These are phyloP conservation scores for Immersiella caudata DNA, from an alignment of 495 filamentous ascomycete genomes.

Conservation along the genomic window DNA sequence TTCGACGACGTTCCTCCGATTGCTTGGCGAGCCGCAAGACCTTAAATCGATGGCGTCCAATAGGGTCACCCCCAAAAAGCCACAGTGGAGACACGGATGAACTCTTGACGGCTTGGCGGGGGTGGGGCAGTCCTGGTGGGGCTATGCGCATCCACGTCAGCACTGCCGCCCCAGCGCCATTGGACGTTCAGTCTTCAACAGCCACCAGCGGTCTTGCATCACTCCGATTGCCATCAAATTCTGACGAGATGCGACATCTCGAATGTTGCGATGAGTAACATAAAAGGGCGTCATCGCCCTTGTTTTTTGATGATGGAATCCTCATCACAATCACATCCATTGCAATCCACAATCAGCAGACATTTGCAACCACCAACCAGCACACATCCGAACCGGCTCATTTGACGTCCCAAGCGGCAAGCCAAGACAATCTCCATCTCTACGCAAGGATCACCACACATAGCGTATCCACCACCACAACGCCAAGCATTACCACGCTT, in stretches of 20 bases:
- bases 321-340: not conserved
- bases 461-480: not conserved
- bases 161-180: not conserved
- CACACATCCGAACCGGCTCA: too few relatives aligned
- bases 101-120: not conserved
- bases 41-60: not conserved
- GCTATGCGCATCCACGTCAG: not conserved
- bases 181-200: not conserved
- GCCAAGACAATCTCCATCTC: too few relatives aligned
- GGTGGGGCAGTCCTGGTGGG: not conserved
- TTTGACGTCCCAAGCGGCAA: too few relatives aligned
- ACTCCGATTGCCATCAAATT: not conserved
- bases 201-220: not conserved
- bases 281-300: not conserved
- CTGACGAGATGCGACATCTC: not conserved
- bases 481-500: not conserved
- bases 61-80: not conserved
- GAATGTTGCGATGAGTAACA: not conserved
- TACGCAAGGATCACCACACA: too few relatives aligned
- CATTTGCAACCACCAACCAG: not conserved
- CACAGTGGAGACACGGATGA: not conserved
- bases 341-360: not conserved
- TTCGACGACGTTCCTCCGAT: not conserved
- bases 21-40: not conserved
- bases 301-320: not conserved